Evolutionary conservation across 1,284 basidiomycete genomes (phyloP).

Genomic region (Cutaneotrichosporon sp.): DNA sequence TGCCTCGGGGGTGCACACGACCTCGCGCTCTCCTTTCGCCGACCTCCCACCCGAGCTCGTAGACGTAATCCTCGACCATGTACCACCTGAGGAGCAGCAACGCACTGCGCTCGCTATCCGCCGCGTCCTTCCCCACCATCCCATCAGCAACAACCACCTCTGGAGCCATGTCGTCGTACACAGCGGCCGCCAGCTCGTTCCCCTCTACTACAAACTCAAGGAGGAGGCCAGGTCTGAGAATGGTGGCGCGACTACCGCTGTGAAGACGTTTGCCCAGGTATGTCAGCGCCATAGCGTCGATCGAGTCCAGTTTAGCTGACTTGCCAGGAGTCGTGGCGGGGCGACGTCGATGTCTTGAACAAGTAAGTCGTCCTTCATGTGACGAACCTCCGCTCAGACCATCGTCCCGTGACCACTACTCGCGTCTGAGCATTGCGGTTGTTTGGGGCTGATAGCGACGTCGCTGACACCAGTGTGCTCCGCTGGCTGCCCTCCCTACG

Average conservation of each 20-base stretch:
- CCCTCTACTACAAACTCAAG: constrained; percentile 34
- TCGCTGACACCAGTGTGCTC: constrained; percentile 30
- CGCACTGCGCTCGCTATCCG: constrained; percentile 38
- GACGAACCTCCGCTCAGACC: neutral
- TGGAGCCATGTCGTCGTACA: constrained; percentile 40
- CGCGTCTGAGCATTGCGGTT: too few species aligned
- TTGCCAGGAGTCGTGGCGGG: constrained; percentile 42
- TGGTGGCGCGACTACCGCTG: constrained; percentile 11
- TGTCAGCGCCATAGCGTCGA: constrained; percentile 2
- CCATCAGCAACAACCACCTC: constrained; percentile 12
- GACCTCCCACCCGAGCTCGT: constrained; percentile 45
- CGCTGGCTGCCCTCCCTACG: constrained; percentile 36
- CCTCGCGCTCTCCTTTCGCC: constrained; percentile 11
- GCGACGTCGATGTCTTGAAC: constrained; percentile 49
- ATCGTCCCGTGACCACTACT: neutral
- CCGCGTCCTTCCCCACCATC: constrained; percentile 28
- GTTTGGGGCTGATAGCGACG: too few species aligned
- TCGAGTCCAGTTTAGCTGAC: constrained; percentile 3
- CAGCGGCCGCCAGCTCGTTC: constrained; percentile 28
- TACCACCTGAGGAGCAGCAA: constrained; percentile 37
- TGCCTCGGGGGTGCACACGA: neutral
- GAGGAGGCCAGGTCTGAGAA: constrained; percentile 20
- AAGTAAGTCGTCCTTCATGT: constrained; percentile 27
- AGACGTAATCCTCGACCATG: constrained; percentile 38
- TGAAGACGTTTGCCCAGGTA: constrained; percentile 31